Conservation (phyloP, 768 basidiomycete genomes). For the Boletus tomentosulus region DNA sequence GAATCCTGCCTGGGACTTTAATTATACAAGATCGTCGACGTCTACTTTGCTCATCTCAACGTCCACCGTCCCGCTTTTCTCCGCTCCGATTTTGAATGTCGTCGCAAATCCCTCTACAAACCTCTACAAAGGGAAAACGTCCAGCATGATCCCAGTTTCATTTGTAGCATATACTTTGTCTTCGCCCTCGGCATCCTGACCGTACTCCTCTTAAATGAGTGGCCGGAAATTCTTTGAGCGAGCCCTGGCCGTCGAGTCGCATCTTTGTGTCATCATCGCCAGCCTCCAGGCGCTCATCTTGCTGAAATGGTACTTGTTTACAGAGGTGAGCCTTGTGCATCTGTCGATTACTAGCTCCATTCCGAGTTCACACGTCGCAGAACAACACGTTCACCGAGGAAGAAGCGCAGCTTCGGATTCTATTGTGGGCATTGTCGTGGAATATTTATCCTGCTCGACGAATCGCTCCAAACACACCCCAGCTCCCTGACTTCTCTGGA, state of each 20-base stretch:
- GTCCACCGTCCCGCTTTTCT: too few species aligned
- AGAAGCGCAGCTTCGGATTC: constrained; percentile 74
- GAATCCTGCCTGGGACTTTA: too few species aligned
- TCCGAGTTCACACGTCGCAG: constrained; percentile 37
- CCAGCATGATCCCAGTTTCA: constrained; percentile 69
- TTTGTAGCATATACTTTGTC: constrained; percentile 75
- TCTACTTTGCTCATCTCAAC: too few species aligned
- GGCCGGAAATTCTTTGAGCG: constrained; percentile 86
- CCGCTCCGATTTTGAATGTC: constrained; percentile 62
- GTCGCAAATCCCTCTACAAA: constrained; percentile 64
- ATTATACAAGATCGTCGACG: too few species aligned
- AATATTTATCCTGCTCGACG: constrained; percentile 81
- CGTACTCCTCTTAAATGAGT: constrained; percentile 60
- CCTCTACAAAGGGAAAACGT: constrained; percentile 31
- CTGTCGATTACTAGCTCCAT: background rate
- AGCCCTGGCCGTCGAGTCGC: constrained; percentile 73
- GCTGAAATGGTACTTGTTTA: constrained; percentile 87
- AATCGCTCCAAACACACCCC: constrained; percentile 77
- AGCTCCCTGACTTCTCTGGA: constrained; percentile 61
- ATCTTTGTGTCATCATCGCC: constrained; percentile 75
- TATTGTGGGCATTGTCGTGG: constrained; percentile 89
- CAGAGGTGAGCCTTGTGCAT: constrained; percentile 51
- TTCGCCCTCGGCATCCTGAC: constrained; percentile 78
- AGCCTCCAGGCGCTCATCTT: constrained; percentile 82
- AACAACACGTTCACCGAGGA: constrained; percentile 61